Evolutionary conservation across 1,139 yeast species (phyloP), one percentile per base, ranked within the genome.

Genomic region (Saccharomyces hybrid): DNA sequence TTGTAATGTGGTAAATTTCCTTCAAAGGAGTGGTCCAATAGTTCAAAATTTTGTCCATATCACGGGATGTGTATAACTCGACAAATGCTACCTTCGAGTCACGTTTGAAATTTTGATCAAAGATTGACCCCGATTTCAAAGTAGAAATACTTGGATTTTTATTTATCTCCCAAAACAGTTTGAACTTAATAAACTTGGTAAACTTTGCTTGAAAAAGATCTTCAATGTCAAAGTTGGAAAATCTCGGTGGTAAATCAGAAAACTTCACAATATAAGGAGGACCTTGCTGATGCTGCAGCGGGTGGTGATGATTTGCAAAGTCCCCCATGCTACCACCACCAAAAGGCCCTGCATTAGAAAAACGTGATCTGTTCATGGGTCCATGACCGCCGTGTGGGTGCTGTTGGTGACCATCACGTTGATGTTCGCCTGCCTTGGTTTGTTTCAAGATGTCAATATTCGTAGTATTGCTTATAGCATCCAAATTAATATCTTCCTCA

Each of bases 191-290:
- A 50, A 62, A 71, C 51, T 65, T 67, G 55, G 72, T 70, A 51
- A 68, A 68, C 50, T 74, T 68, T 14, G 75, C 70, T 14, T 69
- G 65, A 56, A 73, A 70, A 32, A 73, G 58, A 52, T 73, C 75
- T 46, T 64, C 66, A 16, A 73, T 68, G 47, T 72, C 70, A 13
- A 58, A 64, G 53, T 67, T 61, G 3, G 72, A 69, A 56, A 73
- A 72, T 48, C 59, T 64, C 9, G 70, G 64, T 4, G 84, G 84
- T 49, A 82, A 68, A 57, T 79, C 78, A 16, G 78, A 65, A 49
- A 83, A 69, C 62, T 82, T 83, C 46, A 80, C 76, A 49, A 82
- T 82, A 65, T 75, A 82, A 3, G 87, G 88, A 0, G 84, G 84
- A 0, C 70, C 69, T 38, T 60, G 57, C 28, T 57, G 56, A 46